These are phyloP conservation scores for Russula sp. DNA, from an alignment of 768 basidiomycete species.

Conservation along the genomic window DNA sequence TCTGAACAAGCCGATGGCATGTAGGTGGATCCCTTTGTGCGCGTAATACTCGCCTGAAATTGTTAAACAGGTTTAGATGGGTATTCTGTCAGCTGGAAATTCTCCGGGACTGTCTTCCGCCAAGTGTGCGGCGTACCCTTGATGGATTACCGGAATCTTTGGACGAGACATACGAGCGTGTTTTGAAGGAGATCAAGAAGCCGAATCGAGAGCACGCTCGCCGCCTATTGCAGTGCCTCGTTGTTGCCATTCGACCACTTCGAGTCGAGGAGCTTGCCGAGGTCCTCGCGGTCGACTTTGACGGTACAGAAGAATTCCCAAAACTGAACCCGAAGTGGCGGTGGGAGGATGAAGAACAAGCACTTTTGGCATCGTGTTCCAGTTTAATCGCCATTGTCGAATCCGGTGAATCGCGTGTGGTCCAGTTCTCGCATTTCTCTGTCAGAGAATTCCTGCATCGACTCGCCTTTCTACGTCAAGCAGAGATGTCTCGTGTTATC, in stretches of 20 bases:
- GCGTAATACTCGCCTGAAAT: too few relatives aligned
- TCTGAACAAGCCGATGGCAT: constrained; percentile 2
- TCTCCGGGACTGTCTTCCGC: too few relatives aligned
- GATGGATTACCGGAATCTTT: too few relatives aligned
- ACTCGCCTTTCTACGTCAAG: not conserved
- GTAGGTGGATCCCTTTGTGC: not conserved
- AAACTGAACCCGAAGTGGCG: constrained; percentile 6
- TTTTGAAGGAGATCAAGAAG: too few relatives aligned
- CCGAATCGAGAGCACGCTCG: not conserved
- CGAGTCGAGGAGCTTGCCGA: constrained; percentile 11
- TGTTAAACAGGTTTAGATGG: not conserved
- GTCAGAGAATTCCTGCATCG: constrained; percentile 6
- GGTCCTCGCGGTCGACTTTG: constrained; percentile 5
- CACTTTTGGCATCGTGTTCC: not conserved
- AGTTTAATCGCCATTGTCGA: not conserved
- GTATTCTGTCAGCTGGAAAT: too few relatives aligned
- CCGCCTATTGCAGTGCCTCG: constrained; percentile 14
- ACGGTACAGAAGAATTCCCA: not conserved
- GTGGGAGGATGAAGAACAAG: constrained; percentile 4
- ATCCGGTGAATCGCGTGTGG: not conserved
- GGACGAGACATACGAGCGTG: too few relatives aligned
- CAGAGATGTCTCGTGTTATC: not conserved
- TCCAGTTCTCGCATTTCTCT: constrained; percentile 8
- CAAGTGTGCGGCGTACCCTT: too few relatives aligned
- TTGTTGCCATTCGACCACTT: constrained; percentile 2